phyloP scores from a whole-genome alignment of 139 green algal species.

The Axilococcus clingmanii region DNA sequence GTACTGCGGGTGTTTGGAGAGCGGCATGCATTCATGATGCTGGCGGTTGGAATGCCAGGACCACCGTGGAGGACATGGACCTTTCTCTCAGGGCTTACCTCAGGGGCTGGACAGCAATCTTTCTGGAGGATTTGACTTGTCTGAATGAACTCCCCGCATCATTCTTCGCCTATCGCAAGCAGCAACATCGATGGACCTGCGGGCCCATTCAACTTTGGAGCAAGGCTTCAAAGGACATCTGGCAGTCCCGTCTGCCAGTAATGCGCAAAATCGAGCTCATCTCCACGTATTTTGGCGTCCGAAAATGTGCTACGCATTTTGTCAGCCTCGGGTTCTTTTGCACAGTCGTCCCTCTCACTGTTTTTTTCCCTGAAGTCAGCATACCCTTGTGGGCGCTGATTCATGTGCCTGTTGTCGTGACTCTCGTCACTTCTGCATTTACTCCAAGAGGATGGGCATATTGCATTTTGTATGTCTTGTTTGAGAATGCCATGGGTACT shows the following conservation, averaged over 20 bases:
- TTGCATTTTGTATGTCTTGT: constrained; percentile 71
- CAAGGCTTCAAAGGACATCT: constrained; percentile 45
- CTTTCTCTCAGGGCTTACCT: constrained; percentile 71
- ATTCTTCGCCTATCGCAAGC: constrained; percentile 91
- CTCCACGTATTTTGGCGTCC: constrained; percentile 67
- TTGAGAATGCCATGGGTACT: constrained; percentile 82
- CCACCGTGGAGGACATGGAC: constrained; percentile 93
- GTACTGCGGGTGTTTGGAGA: constrained; percentile 64
- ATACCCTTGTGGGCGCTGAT: constrained; percentile 72
- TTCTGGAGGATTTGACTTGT: constrained; percentile 71
- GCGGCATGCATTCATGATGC: constrained; percentile 68
- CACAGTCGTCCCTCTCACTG: constrained; percentile 60
- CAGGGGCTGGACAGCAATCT: constrained; percentile 76
- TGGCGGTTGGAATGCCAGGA: constrained; percentile 86
- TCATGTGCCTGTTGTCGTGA: constrained; percentile 68
- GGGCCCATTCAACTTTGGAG: constrained; percentile 74
- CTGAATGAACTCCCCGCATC: constrained; percentile 80
- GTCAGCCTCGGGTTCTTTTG: constrained; percentile 77
- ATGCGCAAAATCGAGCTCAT: constrained; percentile 64
- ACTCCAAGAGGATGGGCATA: constrained; percentile 52
- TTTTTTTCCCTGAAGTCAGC: constrained; percentile 29
- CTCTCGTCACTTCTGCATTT: constrained; percentile 64
- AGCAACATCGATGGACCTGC: constrained; percentile 93
- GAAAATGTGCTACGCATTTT: constrained; percentile 69
- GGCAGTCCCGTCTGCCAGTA: constrained; percentile 42